Evolutionary conservation across 2,329 filamentous ascomycete species (phyloP).

Genomic region (Aureobasidium sp.): DNA sequence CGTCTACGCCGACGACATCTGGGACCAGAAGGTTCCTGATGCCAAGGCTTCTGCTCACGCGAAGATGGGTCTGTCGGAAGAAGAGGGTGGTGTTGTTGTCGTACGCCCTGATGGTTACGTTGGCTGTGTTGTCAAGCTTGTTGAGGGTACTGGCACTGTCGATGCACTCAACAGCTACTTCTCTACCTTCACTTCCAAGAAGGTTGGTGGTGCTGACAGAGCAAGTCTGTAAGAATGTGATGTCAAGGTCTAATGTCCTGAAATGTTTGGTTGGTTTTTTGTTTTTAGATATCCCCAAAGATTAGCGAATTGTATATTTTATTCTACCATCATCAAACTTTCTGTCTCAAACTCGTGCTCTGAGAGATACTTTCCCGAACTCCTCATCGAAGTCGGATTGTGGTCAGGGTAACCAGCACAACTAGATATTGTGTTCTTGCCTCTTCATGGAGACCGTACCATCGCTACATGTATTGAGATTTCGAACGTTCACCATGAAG

Average conservation of each 20-base stretch:
- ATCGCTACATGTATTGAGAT: too few relatives aligned
- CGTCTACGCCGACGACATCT: conserved; percentile 78
- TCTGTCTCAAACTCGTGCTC: too few relatives aligned
- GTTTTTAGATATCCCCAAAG: background rate
- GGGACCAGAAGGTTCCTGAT: conserved; percentile 60
- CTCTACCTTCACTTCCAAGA: conserved; percentile 59
- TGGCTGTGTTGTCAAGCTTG: conserved; percentile 63
- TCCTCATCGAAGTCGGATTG: too few relatives aligned
- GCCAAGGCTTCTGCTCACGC: conserved; percentile 69
- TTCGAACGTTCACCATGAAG: too few relatives aligned
- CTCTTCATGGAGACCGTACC: too few relatives aligned
- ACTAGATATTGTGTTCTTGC: too few relatives aligned
- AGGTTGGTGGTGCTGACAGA: conserved; percentile 27
- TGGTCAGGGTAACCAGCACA: too few relatives aligned
- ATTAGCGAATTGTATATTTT: background rate
- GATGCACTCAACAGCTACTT: conserved; percentile 85
- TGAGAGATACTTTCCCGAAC: too few relatives aligned
- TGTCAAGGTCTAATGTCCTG: background rate
- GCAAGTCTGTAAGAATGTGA: conserved; percentile 18
- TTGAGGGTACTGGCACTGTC: conserved; percentile 68
- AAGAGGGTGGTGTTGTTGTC: conserved; percentile 70
- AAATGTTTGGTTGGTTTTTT: background rate
- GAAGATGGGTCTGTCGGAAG: conserved; percentile 73
- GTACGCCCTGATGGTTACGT: conserved; percentile 85
- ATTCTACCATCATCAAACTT: background rate